A percentile compares a stretch with the other conserved stretches of the same genome.
phyloP scores from a whole-genome alignment of 371 early-diverging fungal species.

The Mucor circinelloides region DNA sequence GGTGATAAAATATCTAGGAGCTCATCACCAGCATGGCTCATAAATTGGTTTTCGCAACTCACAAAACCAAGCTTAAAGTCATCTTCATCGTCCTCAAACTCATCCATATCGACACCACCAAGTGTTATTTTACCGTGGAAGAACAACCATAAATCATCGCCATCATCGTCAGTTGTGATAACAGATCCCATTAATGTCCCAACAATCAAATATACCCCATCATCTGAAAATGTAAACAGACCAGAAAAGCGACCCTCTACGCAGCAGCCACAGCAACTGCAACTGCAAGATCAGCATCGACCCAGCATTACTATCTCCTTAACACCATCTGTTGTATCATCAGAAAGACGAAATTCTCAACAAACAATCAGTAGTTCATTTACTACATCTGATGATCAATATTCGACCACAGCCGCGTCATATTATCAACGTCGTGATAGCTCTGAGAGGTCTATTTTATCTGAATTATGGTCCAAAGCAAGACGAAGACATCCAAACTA shows the following conservation, averaged over 20 bases:
- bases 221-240: not conserved
- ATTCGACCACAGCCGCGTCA: constrained; percentile 24
- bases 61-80: not conserved
- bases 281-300: constrained; percentile 3
- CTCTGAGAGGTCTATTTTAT: constrained; percentile 28
- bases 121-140: constrained; percentile 3
- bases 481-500: constrained; percentile 35
- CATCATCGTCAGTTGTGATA: not conserved
- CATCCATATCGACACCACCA: not conserved
- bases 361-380: constrained; percentile 33
- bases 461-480: constrained; percentile 42
- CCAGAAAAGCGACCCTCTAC: not conserved
- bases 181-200: not conserved
- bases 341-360: constrained; percentile 35
- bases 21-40: constrained; percentile 12
- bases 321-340: constrained; percentile 1
- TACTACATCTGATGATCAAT: constrained; percentile 32
- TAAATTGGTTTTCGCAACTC: constrained; percentile 23
- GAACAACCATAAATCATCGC: not conserved
- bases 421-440: constrained; percentile 32
- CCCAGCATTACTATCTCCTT: constrained; percentile 22
- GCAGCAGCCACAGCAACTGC: not conserved
- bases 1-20: not conserved
- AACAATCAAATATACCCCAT: constrained; percentile 2
- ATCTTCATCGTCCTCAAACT: not conserved